A percentile compares a stretch with the other conserved stretches of the same genome.
These are phyloP conservation scores for Dioscorea cayenensis DNA, from an alignment of 116 monocot species.

Conservation along the genomic window DNA sequence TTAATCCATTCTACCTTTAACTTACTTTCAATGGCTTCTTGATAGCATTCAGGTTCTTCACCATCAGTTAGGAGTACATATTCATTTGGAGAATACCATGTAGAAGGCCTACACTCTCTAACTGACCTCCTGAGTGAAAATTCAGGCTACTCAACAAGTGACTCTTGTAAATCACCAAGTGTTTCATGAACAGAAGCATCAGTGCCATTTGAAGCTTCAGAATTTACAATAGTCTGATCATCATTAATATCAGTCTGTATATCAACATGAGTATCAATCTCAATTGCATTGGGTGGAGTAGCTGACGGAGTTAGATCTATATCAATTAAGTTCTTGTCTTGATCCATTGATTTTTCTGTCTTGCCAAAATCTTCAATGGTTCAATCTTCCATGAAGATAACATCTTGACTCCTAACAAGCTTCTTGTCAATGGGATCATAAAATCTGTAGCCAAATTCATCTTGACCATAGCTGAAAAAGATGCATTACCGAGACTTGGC, in stretches of 20 bases:
- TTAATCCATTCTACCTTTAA: neutral
- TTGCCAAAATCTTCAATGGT: constrained; percentile 11
- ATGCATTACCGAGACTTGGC: constrained; percentile 2
- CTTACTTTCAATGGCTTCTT: neutral
- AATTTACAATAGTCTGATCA: neutral
- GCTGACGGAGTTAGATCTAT: neutral
- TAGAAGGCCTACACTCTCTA: constrained; percentile 7
- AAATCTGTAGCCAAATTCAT: constrained; percentile 2
- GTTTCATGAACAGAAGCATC: neutral
- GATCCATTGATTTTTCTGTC: neutral
- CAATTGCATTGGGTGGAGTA: too few relatives aligned
- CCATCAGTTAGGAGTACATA: constrained; percentile 6
- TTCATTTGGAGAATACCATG: constrained; percentile 1
- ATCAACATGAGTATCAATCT: neutral
- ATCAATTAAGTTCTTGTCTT: neutral
- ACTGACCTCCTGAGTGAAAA: constrained; percentile 2
- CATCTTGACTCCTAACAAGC: constrained; percentile 3
- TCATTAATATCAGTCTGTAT: too few relatives aligned
- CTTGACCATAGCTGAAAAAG: constrained; percentile 1
- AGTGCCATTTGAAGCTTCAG: neutral
- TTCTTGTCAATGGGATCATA: constrained; percentile 4
- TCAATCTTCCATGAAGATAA: constrained; percentile 9
- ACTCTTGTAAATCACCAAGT: neutral
- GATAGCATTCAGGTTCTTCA: neutral
- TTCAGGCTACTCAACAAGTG: neutral